A percentile compares a stretch with the other conserved stretches of the same genome.
These are phyloP conservation scores for Venturia carpophila DNA, from an alignment of 2,329 filamentous ascomycete genomes.

Conservation along the genomic window DNA sequence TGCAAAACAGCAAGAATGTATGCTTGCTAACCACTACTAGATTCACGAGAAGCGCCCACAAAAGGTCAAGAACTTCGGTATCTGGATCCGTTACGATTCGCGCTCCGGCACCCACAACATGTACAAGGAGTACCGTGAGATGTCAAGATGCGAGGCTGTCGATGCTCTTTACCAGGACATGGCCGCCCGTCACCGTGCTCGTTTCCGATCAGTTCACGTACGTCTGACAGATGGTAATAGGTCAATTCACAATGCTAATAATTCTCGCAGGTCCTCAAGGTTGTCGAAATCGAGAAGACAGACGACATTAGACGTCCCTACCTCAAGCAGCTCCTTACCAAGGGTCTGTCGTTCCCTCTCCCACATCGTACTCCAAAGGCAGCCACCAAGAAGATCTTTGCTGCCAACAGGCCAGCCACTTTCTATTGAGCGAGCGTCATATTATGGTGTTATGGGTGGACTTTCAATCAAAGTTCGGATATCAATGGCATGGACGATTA, in stretches of 20 bases:
- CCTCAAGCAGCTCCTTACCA: slow-evolving; percentile 96
- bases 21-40: slow-evolving; percentile 39
- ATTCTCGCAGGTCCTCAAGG: slow-evolving; percentile 75
- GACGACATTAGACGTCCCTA: slow-evolving; percentile 96
- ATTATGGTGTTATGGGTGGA: slow-evolving; percentile 11
- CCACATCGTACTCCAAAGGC: slow-evolving; percentile 88
- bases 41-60: slow-evolving; percentile 98
- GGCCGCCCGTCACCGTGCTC: slow-evolving; percentile 95
- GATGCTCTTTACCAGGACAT: slow-evolving; percentile 99
- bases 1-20: background rate
- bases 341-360: slow-evolving; percentile 96
- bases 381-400: slow-evolving; percentile 83
- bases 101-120: slow-evolving; percentile 99
- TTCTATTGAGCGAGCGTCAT: slow-evolving; percentile 55
- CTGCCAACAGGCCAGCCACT: slow-evolving; percentile 86
- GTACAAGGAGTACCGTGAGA: slow-evolving; percentile 99
- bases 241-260: slow-evolving; percentile 6
- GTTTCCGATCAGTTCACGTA: slow-evolving; percentile 98
- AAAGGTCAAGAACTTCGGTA: slow-evolving; percentile 99
- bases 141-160: slow-evolving; percentile 91
- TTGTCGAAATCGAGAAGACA: slow-evolving; percentile 91
- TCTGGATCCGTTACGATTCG: slow-evolving; percentile 99
- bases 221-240: slow-evolving; percentile 29
- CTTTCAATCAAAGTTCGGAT: slow-evolving; percentile 10
- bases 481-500: slow-evolving; percentile 3